phyloP scores from a whole-genome alignment of 2,329 filamentous ascomycete species.

The Exophiala calicioides region DNA sequence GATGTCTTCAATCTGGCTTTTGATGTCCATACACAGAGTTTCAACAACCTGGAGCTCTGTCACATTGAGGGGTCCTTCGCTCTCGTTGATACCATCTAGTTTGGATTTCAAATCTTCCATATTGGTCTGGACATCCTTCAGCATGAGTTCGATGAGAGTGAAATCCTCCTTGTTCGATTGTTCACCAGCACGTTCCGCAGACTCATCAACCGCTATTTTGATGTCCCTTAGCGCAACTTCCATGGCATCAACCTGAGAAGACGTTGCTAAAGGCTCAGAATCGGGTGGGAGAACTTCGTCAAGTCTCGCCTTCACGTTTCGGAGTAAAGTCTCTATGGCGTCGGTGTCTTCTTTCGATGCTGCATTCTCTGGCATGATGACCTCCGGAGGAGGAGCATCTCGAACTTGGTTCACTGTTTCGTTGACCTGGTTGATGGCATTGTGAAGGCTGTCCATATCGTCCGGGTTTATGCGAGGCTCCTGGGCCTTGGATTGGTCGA shows the following conservation, averaged over 20 bases:
- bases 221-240: constrained; percentile 73
- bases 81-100: constrained; percentile 40
- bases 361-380: constrained; percentile 47
- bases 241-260: constrained; percentile 60
- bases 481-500: constrained; percentile 3
- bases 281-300: constrained; percentile 72
- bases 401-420: constrained; percentile 53
- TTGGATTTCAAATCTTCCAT: constrained; percentile 69
- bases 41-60: constrained; percentile 80
- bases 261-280: constrained; percentile 67
- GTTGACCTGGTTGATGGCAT: constrained; percentile 55
- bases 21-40: constrained; percentile 80
- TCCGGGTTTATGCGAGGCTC: constrained; percentile 48
- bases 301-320: constrained; percentile 83
- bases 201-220: constrained; percentile 68
- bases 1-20: constrained; percentile 72
- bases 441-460: constrained; percentile 48
- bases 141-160: constrained; percentile 71
- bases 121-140: constrained; percentile 72
- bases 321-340: constrained; percentile 84
- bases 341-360: constrained; percentile 81
- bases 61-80: constrained; percentile 68
- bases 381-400: constrained; percentile 41
- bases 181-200: constrained; percentile 65
- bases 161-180: constrained; percentile 78